Percentiles rank a stretch among this genome's conserved stretches.
Conservation (phyloP, 352 stramenopile species). For the Phytopythium oedochilum region DNA sequence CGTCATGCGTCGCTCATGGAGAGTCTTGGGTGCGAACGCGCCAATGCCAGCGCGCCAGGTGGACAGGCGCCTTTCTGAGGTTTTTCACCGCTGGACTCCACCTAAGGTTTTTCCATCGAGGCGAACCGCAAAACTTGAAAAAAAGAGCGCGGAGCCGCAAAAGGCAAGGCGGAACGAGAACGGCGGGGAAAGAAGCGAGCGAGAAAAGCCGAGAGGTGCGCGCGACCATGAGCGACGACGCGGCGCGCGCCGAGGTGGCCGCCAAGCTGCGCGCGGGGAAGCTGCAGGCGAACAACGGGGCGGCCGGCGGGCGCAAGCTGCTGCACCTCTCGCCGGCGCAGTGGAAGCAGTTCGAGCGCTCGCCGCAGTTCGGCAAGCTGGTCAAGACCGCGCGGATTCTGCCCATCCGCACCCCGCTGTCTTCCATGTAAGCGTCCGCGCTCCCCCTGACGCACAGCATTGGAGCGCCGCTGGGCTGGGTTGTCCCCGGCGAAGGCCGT, state of each 20-base stretch:
- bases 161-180: conserved; percentile 5
- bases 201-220: neutral
- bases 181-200: conserved; percentile 6
- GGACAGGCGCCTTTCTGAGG: neutral
- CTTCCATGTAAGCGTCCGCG: conserved; percentile 49
- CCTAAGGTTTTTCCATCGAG: conserved; percentile 4
- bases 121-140: neutral
- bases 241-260: conserved; percentile 25
- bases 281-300: conserved; percentile 5
- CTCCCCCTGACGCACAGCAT: too few relatives aligned
- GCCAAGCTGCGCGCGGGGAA: conserved; percentile 33
- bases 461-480: neutral
- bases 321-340: conserved; percentile 57
- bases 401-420: conserved; percentile 76
- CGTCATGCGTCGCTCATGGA: too few relatives aligned
- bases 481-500: too few relatives aligned
- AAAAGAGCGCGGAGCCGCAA: conserved; percentile 4
- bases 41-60: too few relatives aligned
- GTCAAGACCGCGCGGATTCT: conserved; percentile 55
- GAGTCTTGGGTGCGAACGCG: too few relatives aligned
- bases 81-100: conserved; percentile 1
- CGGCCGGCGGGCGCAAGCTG: conserved; percentile 41
- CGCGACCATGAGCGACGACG: conserved; percentile 22
- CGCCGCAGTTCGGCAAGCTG: conserved; percentile 42
- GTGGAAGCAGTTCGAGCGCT: conserved; percentile 63